phyloP scores from a whole-genome alignment of 2,329 filamentous ascomycete genomes.

The Grosmannia serpens region DNA sequence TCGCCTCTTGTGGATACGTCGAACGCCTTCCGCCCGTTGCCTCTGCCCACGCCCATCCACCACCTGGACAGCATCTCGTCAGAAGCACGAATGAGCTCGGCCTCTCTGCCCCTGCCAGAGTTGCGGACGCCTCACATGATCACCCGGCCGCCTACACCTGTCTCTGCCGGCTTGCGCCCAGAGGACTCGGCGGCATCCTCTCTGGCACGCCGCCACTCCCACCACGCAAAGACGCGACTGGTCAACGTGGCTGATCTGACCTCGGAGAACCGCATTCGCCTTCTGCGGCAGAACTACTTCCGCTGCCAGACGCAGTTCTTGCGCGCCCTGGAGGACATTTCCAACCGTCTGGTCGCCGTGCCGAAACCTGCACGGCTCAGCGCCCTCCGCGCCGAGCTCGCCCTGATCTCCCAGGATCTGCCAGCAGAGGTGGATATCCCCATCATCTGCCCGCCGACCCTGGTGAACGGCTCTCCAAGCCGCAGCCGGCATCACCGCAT shows the following conservation, averaged over 20 bases:
- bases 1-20: background rate
- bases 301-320: constrained; percentile 71
- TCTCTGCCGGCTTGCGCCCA: constrained; percentile 41
- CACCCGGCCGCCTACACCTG: constrained; percentile 45
- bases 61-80: constrained; percentile 40
- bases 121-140: constrained; percentile 38
- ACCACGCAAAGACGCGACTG: constrained; percentile 47
- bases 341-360: constrained; percentile 70
- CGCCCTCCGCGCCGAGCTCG: constrained; percentile 68
- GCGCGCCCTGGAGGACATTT: constrained; percentile 71
- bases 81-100: constrained; percentile 55
- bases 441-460: constrained; percentile 63
- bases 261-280: constrained; percentile 53
- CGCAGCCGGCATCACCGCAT: constrained; percentile 73
- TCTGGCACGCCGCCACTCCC: constrained; percentile 36
- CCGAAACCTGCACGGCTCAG: constrained; percentile 73
- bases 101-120: constrained; percentile 55
- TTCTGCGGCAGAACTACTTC: constrained; percentile 73
- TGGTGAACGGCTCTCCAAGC: constrained; percentile 61
- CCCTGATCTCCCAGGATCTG: constrained; percentile 68
- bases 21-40: background rate
- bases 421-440: constrained; percentile 78
- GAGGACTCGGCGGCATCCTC: constrained; percentile 23
- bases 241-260: constrained; percentile 52
- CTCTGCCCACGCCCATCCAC: background rate